Base-by-base conservation (phyloP, 176 grass and related monocot genomes). In the Aegilops longissima region DNA sequence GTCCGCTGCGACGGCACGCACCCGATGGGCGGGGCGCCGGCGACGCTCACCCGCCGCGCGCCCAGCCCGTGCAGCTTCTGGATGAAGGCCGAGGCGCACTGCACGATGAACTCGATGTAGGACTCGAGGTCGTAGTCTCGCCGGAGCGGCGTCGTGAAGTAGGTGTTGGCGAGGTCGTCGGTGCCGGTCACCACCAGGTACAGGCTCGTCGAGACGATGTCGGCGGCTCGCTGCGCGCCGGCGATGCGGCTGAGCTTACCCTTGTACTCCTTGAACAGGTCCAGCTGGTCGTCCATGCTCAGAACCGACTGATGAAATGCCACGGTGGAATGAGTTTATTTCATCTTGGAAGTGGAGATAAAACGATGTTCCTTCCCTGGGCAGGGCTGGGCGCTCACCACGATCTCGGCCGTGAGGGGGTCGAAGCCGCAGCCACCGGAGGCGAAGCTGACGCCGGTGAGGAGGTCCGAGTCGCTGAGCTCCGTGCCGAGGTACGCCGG, bases 371-470 rank as follows among this genome's bases (percentile, higher is more conserved):
- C 16, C 1, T 12, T 76, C 16, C 4, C 49, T 52, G 8, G 72
- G 61, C 27, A 13, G 2, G 52, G 20, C 20, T 16, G 20, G 9
- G 36, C 13, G 74, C 69, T 13, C 78, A 93, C 95, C 91, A 86
- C 45, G 82, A 98, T 35, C 70, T 95, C 23, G 74, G 81, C 76
- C 17, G 96, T 98, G 83, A 98, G 91, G 44, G 95, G 95, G 61
- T 97, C 95, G 65, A 83, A 93, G 34, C 92, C 95, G 30, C 82
- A 86, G 75, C 79, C 92, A 36, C 95, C 92, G 27, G 92, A 97
- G n/a, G 95, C 95, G 80, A 97, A 97, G 69, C 84, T 97, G 76
- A 94, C 92, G 76, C 95, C 95, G 12, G 95, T 97, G 82, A 97
- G 92, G 83, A 97, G 88, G 70, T 97, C 95, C 44, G 83, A 88